phyloP scores from a whole-genome alignment of 345 rosid species.

The Lagerstroemia speciosa region DNA sequence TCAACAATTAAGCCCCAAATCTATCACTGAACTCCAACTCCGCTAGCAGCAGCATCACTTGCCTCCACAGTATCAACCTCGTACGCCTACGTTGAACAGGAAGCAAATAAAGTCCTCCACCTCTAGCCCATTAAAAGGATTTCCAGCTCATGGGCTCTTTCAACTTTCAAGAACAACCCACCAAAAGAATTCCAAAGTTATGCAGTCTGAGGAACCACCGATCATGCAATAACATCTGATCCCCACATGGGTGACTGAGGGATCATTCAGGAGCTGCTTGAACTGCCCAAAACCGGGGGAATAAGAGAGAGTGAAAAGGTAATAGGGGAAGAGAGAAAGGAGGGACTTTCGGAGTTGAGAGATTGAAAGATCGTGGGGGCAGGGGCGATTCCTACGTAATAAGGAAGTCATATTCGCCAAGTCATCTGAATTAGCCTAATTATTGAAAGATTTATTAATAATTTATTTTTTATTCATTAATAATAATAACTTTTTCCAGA shows the following conservation, averaged over 20 bases:
- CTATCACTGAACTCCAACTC: slow-evolving; percentile 10
- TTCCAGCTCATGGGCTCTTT: not conserved
- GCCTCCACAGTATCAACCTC: slow-evolving; percentile 4
- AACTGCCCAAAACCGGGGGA: not conserved
- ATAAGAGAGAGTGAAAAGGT: slow-evolving; percentile 7
- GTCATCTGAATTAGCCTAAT: too few species aligned
- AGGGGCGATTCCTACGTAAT: too few species aligned
- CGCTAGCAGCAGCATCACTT: slow-evolving; percentile 11
- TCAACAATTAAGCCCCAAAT: slow-evolving; percentile 11
- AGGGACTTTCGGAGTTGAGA: slow-evolving; percentile 12
- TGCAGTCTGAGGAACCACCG: not conserved
- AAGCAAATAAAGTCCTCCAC: slow-evolving; percentile 6
- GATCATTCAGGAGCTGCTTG: not conserved
- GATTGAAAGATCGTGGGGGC: not conserved
- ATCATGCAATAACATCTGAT: slow-evolving; percentile 2
- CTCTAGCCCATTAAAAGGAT: not conserved
- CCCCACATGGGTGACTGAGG: not conserved
- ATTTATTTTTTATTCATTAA: too few species aligned
- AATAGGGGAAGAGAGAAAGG: slow-evolving; percentile 16
- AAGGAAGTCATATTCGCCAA: too few species aligned
- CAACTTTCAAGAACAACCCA: not conserved
- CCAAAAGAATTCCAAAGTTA: not conserved
- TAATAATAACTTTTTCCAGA: too few species aligned
- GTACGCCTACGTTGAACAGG: not conserved
- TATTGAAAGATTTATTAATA: too few species aligned